These are phyloP conservation scores for Tetraselmis chui DNA, from an alignment of 139 green algal genomes.

Conservation along the genomic window DNA sequence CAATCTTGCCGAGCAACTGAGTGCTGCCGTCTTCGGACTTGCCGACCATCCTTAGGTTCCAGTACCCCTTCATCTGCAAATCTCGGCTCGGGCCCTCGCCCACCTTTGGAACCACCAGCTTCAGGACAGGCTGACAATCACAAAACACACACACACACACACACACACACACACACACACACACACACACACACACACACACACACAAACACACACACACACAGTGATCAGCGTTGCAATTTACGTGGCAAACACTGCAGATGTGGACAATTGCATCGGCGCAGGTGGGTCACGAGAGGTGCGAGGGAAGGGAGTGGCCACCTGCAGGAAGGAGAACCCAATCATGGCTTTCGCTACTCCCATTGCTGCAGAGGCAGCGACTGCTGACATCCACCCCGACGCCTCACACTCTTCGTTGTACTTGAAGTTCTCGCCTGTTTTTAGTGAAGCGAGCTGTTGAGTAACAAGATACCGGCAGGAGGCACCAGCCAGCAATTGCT, in stretches of 20 bases:
- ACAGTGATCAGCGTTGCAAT: too few species aligned
- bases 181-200: too few species aligned
- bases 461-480: too few species aligned
- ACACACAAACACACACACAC: too few species aligned
- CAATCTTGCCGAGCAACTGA: conserved; percentile 3
- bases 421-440: conserved; percentile 38
- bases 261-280: too few species aligned
- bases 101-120: conserved; percentile 19
- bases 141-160: too few species aligned
- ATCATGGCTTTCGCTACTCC: not conserved
- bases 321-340: not conserved
- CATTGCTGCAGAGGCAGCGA: not conserved
- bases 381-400: not conserved
- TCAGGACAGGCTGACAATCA: not conserved
- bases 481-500: too few species aligned
- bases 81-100: conserved; percentile 34
- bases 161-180: too few species aligned
- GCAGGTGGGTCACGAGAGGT: too few species aligned
- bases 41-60: conserved; percentile 32
- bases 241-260: too few species aligned
- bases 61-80: conserved; percentile 29
- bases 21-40: conserved; percentile 35
- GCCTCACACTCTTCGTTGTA: conserved; percentile 37
- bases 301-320: not conserved
- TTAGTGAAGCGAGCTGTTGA: not conserved